Evolutionary conservation across 2,329 filamentous ascomycete species (phyloP).

Genomic region (Beauveria scarabaeidicola): DNA sequence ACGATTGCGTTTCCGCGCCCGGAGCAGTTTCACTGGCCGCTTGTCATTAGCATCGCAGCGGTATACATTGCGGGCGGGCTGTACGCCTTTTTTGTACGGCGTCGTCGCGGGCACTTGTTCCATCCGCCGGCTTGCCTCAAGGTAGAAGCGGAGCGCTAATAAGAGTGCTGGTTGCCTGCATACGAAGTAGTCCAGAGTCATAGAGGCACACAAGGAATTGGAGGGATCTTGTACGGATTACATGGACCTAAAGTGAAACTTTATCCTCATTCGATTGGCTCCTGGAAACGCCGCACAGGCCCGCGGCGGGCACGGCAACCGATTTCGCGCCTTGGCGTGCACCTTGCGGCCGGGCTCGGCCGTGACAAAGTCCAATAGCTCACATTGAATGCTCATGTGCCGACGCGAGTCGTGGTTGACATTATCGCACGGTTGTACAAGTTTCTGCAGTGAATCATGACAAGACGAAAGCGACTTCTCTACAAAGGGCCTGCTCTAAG

Average conservation of each 20-base stretch:
- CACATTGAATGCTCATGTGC: neutral
- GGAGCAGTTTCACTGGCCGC: slow-evolving; percentile 56
- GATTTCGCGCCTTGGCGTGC: neutral
- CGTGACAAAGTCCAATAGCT: neutral
- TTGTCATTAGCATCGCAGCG: slow-evolving; percentile 47
- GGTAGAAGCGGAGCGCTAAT: neutral
- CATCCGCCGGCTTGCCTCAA: slow-evolving; percentile 15
- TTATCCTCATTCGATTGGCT: neutral
- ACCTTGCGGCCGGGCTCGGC: neutral
- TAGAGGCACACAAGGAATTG: neutral
- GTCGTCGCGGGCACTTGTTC: slow-evolving; percentile 25
- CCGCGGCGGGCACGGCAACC: too few relatives aligned
- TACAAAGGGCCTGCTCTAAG: neutral
- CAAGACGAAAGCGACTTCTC: too few relatives aligned
- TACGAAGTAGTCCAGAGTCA: neutral
- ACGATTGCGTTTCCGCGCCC: slow-evolving; percentile 58
- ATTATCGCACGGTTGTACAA: neutral
- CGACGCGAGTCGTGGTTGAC: neutral
- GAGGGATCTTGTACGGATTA: neutral
- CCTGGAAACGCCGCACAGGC: neutral
- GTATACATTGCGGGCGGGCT: slow-evolving; percentile 27
- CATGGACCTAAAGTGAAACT: neutral
- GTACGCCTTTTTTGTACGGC: slow-evolving; percentile 24
- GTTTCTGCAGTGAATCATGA: neutral
- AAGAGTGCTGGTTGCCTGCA: neutral